These are phyloP conservation scores for Rosellinia necatrix DNA, from an alignment of 2,329 filamentous ascomycete species.

Conservation along the genomic window DNA sequence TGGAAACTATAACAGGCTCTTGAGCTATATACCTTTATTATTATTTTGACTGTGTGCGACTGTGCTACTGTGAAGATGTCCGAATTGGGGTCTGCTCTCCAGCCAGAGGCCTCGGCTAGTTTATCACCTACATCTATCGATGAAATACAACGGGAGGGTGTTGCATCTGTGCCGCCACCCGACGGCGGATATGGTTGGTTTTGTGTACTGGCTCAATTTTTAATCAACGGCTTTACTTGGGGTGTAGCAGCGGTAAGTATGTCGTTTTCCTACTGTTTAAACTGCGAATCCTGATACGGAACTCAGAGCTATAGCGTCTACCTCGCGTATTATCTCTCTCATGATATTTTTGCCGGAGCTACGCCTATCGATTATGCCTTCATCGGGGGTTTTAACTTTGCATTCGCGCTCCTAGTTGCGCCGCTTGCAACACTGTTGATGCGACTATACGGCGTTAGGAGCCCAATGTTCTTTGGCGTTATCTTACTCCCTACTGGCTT, in stretches of 20 bases:
- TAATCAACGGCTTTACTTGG: constrained; percentile 20
- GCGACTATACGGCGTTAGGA: not conserved
- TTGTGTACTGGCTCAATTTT: constrained; percentile 9
- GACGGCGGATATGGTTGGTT: constrained; percentile 16
- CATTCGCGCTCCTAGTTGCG: constrained; percentile 2
- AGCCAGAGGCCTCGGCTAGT: not conserved
- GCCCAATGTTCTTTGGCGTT: constrained; percentile 5
- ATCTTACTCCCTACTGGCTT: not conserved
- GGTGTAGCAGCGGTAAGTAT: constrained; percentile 6
- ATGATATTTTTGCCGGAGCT: not conserved
- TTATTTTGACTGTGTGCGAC: too few relatives aligned
- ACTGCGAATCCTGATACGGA: not conserved
- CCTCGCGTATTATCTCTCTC: constrained; percentile 6
- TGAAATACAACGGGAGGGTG: too few relatives aligned
- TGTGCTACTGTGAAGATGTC: too few relatives aligned
- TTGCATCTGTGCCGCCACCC: not conserved
- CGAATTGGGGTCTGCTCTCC: not conserved
- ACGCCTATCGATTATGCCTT: constrained; percentile 10
- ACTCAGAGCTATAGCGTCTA: constrained; percentile 12
- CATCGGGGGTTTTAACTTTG: constrained; percentile 14
- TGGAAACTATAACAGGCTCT: too few relatives aligned
- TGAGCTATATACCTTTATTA: too few relatives aligned
- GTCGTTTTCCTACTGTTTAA: not conserved
- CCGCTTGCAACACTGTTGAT: constrained; percentile 1
- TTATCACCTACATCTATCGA: too few relatives aligned